phyloP scores from a whole-genome alignment of 148 eudicot genomes.

The Bassia scoparia region DNA sequence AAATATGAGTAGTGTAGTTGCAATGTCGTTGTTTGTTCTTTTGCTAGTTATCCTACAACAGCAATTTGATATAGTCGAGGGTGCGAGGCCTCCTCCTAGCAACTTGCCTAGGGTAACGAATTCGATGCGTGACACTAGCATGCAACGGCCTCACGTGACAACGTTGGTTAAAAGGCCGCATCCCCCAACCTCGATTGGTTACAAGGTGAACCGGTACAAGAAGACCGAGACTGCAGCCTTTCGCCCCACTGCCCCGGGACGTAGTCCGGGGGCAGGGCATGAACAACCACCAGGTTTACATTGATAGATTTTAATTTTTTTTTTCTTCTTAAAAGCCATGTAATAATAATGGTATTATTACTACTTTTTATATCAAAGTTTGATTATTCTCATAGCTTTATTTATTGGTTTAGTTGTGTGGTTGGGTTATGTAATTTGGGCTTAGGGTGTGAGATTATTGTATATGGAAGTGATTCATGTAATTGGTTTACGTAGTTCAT shows the following conservation, averaged over 20 bases:
- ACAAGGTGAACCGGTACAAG: conserved; percentile 34
- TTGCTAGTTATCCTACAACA: conserved; percentile 3
- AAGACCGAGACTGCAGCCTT: conserved; percentile 36
- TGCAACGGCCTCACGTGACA: conserved; percentile 17
- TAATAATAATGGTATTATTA: neutral
- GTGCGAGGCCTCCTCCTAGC: conserved; percentile 18
- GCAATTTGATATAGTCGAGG: neutral
- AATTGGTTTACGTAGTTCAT: neutral
- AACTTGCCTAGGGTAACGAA: neutral
- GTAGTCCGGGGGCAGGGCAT: conserved; percentile 55
- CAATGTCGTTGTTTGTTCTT: neutral
- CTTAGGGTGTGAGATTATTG: conserved; percentile 9
- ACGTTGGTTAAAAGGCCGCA: conserved; percentile 12
- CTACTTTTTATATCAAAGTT: neutral
- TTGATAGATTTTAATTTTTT: neutral
- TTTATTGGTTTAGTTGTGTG: neutral
- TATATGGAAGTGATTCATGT: conserved; percentile 10
- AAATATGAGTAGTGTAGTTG: conserved; percentile 2
- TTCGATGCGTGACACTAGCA: neutral
- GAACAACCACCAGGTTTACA: conserved; percentile 38
- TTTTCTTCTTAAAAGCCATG: neutral
- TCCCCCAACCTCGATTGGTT: conserved; percentile 4
- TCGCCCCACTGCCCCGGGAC: conserved; percentile 52
- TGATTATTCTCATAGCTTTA: neutral
- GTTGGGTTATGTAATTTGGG: conserved; percentile 8